phyloP scores from a whole-genome alignment of 208 protist species.

The Trichomonas vaginalis region DNA sequence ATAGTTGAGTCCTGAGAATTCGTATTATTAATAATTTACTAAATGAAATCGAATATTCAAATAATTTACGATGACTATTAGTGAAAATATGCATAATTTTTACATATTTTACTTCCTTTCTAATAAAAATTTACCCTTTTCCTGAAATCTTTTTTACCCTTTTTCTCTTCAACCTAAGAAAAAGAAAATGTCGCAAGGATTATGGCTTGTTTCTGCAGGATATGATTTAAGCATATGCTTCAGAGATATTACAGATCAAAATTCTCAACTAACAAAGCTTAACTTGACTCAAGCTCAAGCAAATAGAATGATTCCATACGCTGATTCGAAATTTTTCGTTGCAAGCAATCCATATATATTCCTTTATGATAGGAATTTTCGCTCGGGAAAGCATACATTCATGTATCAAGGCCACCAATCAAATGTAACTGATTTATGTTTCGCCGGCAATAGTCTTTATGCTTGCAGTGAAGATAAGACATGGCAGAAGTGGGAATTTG shows the following conservation, averaged over 20 bases:
- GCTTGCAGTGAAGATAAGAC: not conserved
- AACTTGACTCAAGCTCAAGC: not conserved
- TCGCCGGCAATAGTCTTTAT: not conserved
- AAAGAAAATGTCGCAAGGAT: not conserved
- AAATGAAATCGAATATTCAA: no score
- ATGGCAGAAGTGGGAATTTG: not conserved
- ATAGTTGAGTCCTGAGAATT: no score
- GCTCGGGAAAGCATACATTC: not conserved
- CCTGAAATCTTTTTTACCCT: no score
- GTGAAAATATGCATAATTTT: no score
- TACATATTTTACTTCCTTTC: no score
- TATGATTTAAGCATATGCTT: not conserved
- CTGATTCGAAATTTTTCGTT: not conserved
- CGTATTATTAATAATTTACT: no score
- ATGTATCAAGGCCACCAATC: not conserved
- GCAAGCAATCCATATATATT: slow-evolving; percentile 3
- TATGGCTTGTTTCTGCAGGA: not conserved
- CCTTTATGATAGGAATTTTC: not conserved
- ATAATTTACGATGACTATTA: no score
- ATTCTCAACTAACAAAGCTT: not conserved
- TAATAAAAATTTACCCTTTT: no score
- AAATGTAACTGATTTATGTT: not conserved
- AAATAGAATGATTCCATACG: not conserved
- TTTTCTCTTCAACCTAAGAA: no score
- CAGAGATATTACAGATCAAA: not conserved